A percentile compares a stretch with the other conserved stretches of the same genome.
These are phyloP conservation scores for Ophiostoma populinum DNA, from an alignment of 2,329 filamentous ascomycete genomes.

Conservation along the genomic window DNA sequence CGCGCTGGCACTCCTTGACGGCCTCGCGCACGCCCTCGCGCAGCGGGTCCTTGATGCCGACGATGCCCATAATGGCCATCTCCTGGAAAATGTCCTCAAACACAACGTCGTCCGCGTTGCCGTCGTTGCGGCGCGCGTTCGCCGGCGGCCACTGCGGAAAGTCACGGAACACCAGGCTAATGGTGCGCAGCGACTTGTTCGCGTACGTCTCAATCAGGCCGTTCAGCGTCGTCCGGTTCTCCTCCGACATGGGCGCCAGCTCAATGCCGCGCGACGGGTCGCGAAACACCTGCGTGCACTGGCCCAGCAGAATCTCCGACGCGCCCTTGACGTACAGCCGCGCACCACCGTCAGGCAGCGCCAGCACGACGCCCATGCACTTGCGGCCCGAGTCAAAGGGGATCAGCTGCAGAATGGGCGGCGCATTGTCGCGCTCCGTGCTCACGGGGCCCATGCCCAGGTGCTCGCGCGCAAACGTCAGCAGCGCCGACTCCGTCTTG, in stretches of 20 bases:
- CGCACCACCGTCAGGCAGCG: constrained; percentile 30
- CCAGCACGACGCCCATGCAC: constrained; percentile 46
- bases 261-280: constrained; percentile 30
- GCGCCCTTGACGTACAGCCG: constrained; percentile 47
- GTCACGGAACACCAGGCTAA: constrained; percentile 68
- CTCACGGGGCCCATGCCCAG: constrained; percentile 49
- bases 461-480: constrained; percentile 50
- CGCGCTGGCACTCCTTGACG: constrained; percentile 54
- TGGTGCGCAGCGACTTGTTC: constrained; percentile 63
- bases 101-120: constrained; percentile 39
- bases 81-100: constrained; percentile 51
- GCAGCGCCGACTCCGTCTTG: constrained; percentile 59
- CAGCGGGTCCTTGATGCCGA: constrained; percentile 69
- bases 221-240: constrained; percentile 40
- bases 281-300: constrained; percentile 34
- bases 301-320: constrained; percentile 43
- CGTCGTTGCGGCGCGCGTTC: constrained; percentile 34
- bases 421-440: constrained; percentile 37
- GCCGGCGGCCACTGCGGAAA: constrained; percentile 72
- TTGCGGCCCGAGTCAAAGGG: constrained; percentile 64
- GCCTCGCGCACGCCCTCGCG: constrained; percentile 59
- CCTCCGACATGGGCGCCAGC: constrained; percentile 27
- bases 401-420: constrained; percentile 44
- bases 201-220: constrained; percentile 63
- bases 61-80: constrained; percentile 52